Evolutionary conservation across 768 basidiomycete species (phyloP), one percentile per base, ranked within the genome.

Genomic region (Trametes gibbosa): DNA sequence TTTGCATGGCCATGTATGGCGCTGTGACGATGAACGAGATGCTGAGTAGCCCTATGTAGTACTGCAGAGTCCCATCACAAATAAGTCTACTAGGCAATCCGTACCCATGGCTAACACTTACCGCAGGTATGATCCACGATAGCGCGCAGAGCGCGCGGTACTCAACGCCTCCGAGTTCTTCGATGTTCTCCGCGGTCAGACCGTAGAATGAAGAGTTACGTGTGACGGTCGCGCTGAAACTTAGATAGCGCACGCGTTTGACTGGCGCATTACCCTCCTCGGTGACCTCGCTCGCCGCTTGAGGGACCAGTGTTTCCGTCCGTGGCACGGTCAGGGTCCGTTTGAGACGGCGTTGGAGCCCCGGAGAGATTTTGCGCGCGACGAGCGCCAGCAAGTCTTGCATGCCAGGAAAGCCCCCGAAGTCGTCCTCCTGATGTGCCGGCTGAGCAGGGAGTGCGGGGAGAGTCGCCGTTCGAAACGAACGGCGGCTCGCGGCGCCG

Each of bases 121-220:
- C 93, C 43, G 74, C 67, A 4, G 82, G 79, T 34, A 95, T 83
- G 50, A 94, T 80, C 87, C 90, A 95, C 14, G 92, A 73, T 45
- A 96, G 70, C 2, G 85, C 82, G 46, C 85, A 86, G 63, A 96
- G 73, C 6, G 89, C 90, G 12, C 93, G 81, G 69, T 90, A 98
- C 70, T 98, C 95, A 10, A 95, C 86, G 13, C 95, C 94, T 5
- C 94, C 95, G 5, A 98, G 75, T 67, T 95, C 92, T 59, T 95
- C 91, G 67, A 89, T 75, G 63, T 97, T 87, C 43, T 91, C 90
- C 16, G 83, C 79, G 0, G 85, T 89, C 49, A 95, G 72, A 65
- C 73, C 77, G 23, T 79, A 79, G 64, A 90, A 89, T 1, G 76
- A 72, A 2, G 88, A 91, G 69, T 93, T 93, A 29, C 85, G 79